Base-by-base conservation (phyloP, 257 asterid genomes). In the Phtheirospermum japonicum region DNA sequence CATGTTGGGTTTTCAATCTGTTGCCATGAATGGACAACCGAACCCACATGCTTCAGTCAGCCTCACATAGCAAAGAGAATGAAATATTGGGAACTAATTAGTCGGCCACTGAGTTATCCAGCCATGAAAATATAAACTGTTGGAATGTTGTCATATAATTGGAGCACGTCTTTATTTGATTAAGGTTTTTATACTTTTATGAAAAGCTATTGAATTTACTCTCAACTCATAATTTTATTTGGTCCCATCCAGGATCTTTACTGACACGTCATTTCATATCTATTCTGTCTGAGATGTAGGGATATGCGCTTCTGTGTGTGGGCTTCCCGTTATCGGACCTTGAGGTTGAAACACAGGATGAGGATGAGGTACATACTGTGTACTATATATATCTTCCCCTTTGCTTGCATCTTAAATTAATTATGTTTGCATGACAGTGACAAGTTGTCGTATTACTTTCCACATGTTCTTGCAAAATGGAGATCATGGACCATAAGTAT, bases 301-400 rank as follows among this genome's bases (percentile, higher is more conserved):
- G 99, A 7, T 92, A 92, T 82, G 99, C 99, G 12, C 97, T 92
- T 75, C 88, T 92, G n/a, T 92, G 99, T 23, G 99, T 89, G 67
- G 96, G 99, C 73, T 86, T 75, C 77, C 99, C 99, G 0, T 83
- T 89, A 33, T 85, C 99, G 54, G 99, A 93, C 75, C 82, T 93
- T 59, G 99, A 83, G 82, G 97, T 93, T 58, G 99, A 89, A 79
- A 93, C 99, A 40, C 96, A 92, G 71, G 97, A 92, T 49, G 97
- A 92, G 77, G 99, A 92, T 65, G 99, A 92, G 99, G 99, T 92
- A 23, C 28, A 23, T 23, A 84, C 45, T 59, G 12, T 26, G 34
- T 57, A 61, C 37, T 34, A 19, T 14, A 43, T 53, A 26, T 23
- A 16, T 7, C 49, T 49, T 52, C 20, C 56, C 7, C 31, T 33